Evolutionary conservation across 2,329 filamentous ascomycete species (phyloP).

Genomic region (Botrytis galanthina): DNA sequence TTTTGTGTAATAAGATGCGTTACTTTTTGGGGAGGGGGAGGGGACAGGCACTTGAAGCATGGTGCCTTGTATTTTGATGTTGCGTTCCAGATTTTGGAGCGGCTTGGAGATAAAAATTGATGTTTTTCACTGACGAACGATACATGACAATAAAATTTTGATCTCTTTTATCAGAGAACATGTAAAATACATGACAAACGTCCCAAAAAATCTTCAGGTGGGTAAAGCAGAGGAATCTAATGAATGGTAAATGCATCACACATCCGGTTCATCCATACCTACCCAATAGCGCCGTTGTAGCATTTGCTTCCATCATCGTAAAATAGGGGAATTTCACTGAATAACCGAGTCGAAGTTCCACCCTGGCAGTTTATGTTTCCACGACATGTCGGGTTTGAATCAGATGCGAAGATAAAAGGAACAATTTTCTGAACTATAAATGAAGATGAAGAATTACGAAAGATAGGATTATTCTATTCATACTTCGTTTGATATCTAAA

Average conservation of each 20-base stretch:
- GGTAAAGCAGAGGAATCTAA: background rate
- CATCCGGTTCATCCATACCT: background rate
- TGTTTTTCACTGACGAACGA: background rate
- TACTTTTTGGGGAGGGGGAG: background rate
- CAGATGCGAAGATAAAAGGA: fast-evolving
- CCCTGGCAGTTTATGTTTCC: fast-evolving
- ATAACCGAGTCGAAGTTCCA: background rate
- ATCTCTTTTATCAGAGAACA: background rate
- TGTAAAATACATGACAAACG: background rate
- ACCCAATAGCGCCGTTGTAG: background rate
- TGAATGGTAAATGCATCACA: background rate
- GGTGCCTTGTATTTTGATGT: background rate
- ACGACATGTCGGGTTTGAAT: fast-evolving
- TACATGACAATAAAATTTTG: fast-evolving
- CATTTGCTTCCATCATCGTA: fast-evolving
- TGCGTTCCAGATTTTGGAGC: background rate
- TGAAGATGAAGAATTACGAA: fast-evolving
- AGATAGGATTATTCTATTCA: background rate
- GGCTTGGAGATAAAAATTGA: background rate
- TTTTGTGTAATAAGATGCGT: too few relatives aligned
- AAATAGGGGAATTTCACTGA: background rate
- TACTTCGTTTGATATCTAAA: fast-evolving
- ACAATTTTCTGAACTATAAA: fast-evolving
- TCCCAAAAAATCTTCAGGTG: fast-evolving
- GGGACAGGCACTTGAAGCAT: background rate